A percentile compares a stretch with the other conserved stretches of the same genome.
Evolutionary conservation across 352 stramenopile genomes (phyloP).

Genomic region (Blastocystis sp.): DNA sequence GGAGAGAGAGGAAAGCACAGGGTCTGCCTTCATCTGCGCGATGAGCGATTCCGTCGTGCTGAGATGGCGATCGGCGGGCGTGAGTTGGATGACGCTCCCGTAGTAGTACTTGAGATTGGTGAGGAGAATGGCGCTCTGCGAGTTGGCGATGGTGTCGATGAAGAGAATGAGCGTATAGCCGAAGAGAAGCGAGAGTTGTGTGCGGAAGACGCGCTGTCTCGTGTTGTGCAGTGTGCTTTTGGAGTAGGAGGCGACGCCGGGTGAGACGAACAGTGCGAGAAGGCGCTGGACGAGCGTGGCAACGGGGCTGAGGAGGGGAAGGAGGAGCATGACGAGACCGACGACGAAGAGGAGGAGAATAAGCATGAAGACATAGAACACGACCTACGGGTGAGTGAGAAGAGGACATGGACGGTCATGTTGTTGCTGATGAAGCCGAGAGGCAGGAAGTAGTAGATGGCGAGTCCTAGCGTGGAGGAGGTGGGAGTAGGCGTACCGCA

Average conservation of each 20-base stretch:
- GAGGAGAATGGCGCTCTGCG: neutral
- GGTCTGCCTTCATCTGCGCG: neutral
- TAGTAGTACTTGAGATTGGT: constrained; percentile 53
- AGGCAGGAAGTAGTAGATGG: constrained; percentile 46
- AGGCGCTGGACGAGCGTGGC: neutral
- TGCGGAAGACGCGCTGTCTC: neutral
- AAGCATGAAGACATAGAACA: constrained; percentile 40
- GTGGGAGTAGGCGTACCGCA: neutral
- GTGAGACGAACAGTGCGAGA: neutral
- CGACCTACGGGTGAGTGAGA: constrained; percentile 1
- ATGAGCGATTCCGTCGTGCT: neutral
- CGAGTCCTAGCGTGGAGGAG: neutral
- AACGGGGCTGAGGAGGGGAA: constrained; percentile 11
- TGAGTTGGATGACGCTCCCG: neutral
- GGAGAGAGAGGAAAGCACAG: neutral
- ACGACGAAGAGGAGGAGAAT: constrained; percentile 38
- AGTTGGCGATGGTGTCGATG: constrained; percentile 19
- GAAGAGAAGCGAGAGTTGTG: constrained; percentile 24
- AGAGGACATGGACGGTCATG: neutral
- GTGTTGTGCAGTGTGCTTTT: neutral
- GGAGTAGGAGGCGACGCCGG: neutral
- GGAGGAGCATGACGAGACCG: neutral
- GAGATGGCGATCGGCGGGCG: neutral
- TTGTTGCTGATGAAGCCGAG: constrained; percentile 31
- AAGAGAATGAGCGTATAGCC: constrained; percentile 30